Evolutionary conservation across 257 asterid genomes (phyloP).

Genomic region (Petunia secreta): DNA sequence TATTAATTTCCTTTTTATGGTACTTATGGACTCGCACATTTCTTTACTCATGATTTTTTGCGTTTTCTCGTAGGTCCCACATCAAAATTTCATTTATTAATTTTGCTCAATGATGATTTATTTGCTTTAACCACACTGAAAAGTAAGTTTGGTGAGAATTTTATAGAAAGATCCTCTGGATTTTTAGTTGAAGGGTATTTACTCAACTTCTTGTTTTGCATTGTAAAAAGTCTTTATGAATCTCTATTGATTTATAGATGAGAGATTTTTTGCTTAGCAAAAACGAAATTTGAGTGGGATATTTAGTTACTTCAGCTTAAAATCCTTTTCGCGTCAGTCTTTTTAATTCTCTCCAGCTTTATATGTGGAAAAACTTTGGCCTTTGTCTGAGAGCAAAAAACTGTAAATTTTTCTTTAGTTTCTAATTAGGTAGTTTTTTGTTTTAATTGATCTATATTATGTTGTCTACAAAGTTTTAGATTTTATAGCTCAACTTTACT

Average conservation of each 20-base stretch:
- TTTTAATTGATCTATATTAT: too few species aligned
- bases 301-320: slow-evolving; percentile 38
- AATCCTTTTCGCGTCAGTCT: slow-evolving; percentile 35
- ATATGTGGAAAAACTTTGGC: slow-evolving; percentile 68
- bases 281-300: slow-evolving; percentile 29
- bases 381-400: slow-evolving; percentile 51
- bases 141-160: slow-evolving; percentile 30
- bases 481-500: too few species aligned
- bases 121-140: slow-evolving; percentile 94
- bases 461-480: too few species aligned
- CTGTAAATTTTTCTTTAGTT: too few species aligned
- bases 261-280: slow-evolving; percentile 32
- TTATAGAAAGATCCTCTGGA: slow-evolving; percentile 35
- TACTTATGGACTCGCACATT: slow-evolving; percentile 72
- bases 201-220: slow-evolving; percentile 26
- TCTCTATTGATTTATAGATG: slow-evolving; percentile 47
- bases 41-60: slow-evolving; percentile 49
- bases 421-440: too few species aligned
- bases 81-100: neutral
- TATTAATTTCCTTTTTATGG: slow-evolving; percentile 24
- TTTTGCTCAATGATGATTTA: slow-evolving; percentile 70
- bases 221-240: slow-evolving; percentile 43
- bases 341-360: slow-evolving; percentile 29
- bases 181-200: slow-evolving; percentile 37
- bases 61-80: slow-evolving; percentile 78